These are phyloP conservation scores for Macrocybe gigantea DNA, from an alignment of 768 basidiomycete genomes.

Conservation along the genomic window DNA sequence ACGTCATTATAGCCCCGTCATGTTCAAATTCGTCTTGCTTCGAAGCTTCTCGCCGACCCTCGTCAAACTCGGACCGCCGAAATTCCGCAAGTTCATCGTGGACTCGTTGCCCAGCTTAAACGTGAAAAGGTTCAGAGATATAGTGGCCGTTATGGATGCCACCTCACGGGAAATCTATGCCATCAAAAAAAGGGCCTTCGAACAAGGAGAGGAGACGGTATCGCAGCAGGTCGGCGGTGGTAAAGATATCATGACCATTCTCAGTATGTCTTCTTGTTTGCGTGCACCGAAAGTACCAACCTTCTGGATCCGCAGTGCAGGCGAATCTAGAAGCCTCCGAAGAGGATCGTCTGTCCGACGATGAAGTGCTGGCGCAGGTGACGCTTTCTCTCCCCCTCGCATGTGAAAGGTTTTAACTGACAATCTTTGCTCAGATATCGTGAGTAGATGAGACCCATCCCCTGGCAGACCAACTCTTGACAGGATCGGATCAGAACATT, in stretches of 20 bases:
- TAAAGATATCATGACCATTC: conserved; percentile 22
- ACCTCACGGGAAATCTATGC: conserved; percentile 22
- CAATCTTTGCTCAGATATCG: conserved; percentile 8
- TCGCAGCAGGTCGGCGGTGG: conserved; percentile 22
- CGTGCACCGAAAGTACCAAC: not conserved
- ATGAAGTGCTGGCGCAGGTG: conserved; percentile 25
- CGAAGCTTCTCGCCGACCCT: conserved; percentile 8
- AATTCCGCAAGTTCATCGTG: conserved; percentile 26
- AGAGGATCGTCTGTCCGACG: conserved; percentile 20
- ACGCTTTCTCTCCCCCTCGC: not conserved
- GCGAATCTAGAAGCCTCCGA: conserved; percentile 22
- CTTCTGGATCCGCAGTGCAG: conserved; percentile 15
- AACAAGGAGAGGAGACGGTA: conserved; percentile 20
- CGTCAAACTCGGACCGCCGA: conserved; percentile 17
- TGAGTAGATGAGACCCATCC: conserved; percentile 3
- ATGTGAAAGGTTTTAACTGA: not conserved
- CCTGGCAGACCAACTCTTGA: not conserved
- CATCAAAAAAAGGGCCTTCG: conserved; percentile 24
- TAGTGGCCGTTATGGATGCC: conserved; percentile 23
- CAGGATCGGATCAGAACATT: conserved; percentile 16
- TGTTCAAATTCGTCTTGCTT: conserved; percentile 1
- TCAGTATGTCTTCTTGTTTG: conserved; percentile 9
- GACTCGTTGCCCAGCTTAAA: conserved; percentile 15
- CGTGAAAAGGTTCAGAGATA: conserved; percentile 17
- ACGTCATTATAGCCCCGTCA: conserved; percentile 9